Evolutionary conservation across 495 filamentous ascomycete species (phyloP), one percentile per base, ranked within the genome.

Genomic region (Podospora tetraspora): DNA sequence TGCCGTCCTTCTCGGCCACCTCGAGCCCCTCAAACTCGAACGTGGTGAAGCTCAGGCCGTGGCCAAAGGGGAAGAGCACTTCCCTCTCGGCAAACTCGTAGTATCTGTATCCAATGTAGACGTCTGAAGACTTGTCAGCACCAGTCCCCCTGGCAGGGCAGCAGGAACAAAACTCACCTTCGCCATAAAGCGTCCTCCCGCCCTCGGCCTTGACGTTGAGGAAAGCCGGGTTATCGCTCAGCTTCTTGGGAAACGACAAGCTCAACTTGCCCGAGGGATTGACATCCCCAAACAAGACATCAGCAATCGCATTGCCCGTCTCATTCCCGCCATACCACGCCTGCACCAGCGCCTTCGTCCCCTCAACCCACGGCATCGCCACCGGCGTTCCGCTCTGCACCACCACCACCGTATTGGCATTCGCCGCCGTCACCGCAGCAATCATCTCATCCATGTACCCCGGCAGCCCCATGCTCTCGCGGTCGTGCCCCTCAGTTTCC

Each of bases 81-180:
- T 80, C 78, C n/a, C 86, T 79, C 23, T 88, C 78, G 24, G 81
- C 79, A 70, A 84, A 88, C 74, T 94, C 91, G 76, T 90, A 93
- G 76, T 87, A 91, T 5, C 90, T 83, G 72, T 93, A 94, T 7
- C 91, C 91, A 43, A 93, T 84, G 75, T 89, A 93, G 67, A 94
- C 79, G 68, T 89, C 43, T 52, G 2, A 13, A 52, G 16, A 52
- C 43, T 52, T n/a, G 43, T 52, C 43, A 52, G 37, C 16, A 52
- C 16, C 16, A n/a, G 5, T 52, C 8, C 16, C 37, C 19, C 37
- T 19, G 0, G 0, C 37, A 52, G 1, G 37, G 13, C 37, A 52
- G 7, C 16, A n/a, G n/a, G 16, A n/a, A 9, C 8, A 2, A 19
- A 30, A 52, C 43, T n/a, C 43, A 52, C 43, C 89, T 77, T 94